Evolutionary conservation across 306 rosid genomes (phyloP).

Genomic region (Luffa aegyptiaca): DNA sequence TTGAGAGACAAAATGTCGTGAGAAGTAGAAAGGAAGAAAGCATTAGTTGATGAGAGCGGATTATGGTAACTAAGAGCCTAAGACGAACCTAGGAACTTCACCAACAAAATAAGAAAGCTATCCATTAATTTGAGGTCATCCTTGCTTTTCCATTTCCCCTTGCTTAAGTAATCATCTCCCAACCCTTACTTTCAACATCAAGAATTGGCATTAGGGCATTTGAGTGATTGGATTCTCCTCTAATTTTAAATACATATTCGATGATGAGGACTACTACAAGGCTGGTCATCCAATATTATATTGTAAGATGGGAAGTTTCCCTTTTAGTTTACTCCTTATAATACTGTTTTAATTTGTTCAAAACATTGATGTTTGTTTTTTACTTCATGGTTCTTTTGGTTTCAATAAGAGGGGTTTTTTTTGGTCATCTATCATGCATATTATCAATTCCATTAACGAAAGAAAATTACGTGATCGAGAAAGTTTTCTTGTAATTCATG

Average conservation of each 20-base stretch:
- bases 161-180: background rate
- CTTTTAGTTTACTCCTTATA: background rate
- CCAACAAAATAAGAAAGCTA: background rate
- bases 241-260: background rate
- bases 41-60: background rate
- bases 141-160: background rate
- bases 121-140: background rate
- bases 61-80: background rate
- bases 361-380: background rate
- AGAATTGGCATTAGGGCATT: background rate
- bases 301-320: background rate
- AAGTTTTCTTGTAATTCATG: too few relatives aligned
- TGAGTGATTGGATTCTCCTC: background rate
- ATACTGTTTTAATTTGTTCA: background rate
- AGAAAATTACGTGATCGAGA: too few relatives aligned
- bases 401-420: background rate
- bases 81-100: background rate
- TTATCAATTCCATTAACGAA: too few relatives aligned
- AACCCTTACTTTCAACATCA: background rate
- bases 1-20: background rate
- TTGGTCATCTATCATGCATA: background rate
- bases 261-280: background rate
- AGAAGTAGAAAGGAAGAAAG: background rate
- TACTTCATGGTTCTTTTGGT: background rate
- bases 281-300: background rate